These are phyloP conservation scores for Penicillium subrubescens DNA, from an alignment of 495 filamentous ascomycete genomes.

Conservation along the genomic window DNA sequence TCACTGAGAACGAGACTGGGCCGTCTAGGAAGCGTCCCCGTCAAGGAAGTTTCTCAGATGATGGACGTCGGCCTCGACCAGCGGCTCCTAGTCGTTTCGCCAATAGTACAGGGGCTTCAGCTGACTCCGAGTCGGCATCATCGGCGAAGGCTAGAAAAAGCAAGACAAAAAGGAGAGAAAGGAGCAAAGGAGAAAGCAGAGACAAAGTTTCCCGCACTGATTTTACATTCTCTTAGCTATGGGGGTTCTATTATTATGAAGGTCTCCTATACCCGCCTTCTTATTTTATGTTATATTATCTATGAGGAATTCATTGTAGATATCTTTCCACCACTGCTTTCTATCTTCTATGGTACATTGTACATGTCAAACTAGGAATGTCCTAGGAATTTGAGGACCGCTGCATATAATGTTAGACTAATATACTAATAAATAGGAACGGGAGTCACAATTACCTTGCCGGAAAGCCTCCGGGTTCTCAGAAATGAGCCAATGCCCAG, in stretches of 20 bases:
- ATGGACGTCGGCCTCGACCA: neutral
- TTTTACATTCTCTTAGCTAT: neutral
- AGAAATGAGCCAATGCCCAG: constrained; percentile 92
- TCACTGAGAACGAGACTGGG: neutral
- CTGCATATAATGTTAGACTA: constrained; percentile 27
- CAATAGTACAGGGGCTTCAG: neutral
- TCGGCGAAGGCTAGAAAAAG: neutral
- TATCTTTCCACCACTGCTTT: constrained; percentile 13
- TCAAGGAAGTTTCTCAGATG: neutral
- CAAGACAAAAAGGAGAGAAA: neutral
- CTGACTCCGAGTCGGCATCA: neutral
- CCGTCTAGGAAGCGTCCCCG: neutral
- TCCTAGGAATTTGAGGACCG: constrained; percentile 44
- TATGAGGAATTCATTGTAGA: neutral
- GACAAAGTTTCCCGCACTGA: neutral
- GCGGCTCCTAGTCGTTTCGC: neutral
- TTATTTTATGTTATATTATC: constrained; percentile 1
- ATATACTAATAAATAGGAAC: neutral
- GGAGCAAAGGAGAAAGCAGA: neutral
- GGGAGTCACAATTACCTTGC: constrained; percentile 57
- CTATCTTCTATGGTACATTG: neutral
- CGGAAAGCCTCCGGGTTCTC: constrained; percentile 89
- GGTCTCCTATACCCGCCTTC: neutral
- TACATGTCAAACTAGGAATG: constrained; percentile 11
- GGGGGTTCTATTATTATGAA: neutral